phyloP scores from a whole-genome alignment of 2,329 filamentous ascomycete genomes.

The Amesomyces nigricolor region DNA sequence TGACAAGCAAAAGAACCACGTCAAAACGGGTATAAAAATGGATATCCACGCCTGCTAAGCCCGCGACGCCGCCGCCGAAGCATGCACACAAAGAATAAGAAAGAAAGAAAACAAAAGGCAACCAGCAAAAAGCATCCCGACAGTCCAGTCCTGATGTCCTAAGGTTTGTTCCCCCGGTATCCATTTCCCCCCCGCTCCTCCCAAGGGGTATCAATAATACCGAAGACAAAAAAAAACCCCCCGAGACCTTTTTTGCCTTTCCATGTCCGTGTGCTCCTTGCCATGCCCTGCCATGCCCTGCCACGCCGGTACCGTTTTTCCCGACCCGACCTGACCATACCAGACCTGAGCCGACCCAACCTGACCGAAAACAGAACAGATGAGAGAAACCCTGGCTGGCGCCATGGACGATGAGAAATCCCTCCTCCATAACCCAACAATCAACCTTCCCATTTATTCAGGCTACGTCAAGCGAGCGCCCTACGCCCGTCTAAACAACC shows the following conservation, averaged over 20 bases:
- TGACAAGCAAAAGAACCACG: too few relatives aligned
- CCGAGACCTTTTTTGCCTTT: not conserved
- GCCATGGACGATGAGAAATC: not conserved
- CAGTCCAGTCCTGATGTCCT: too few relatives aligned
- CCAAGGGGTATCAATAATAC: slow-evolving; percentile 11
- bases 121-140: not conserved
- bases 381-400: not conserved
- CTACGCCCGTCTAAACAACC: slow-evolving; percentile 53
- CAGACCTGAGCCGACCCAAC: not conserved
- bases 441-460: not conserved
- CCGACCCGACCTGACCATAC: slow-evolving; percentile 1
- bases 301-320: slow-evolving; percentile 2
- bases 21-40: too few relatives aligned
- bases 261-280: not conserved
- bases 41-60: too few relatives aligned
- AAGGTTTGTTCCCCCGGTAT: too few relatives aligned
- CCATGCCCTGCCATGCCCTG: slow-evolving; percentile 2
- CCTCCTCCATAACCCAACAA: not conserved
- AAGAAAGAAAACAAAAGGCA: too few relatives aligned
- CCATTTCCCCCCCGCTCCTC: not conserved
- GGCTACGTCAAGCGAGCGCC: too few relatives aligned
- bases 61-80: too few relatives aligned
- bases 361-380: too few relatives aligned
- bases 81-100: too few relatives aligned
- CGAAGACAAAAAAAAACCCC: not conserved